Evolutionary conservation across 495 filamentous ascomycete genomes (phyloP), one percentile per base, ranked within the genome.

Genomic region (Viridothelium virens): DNA sequence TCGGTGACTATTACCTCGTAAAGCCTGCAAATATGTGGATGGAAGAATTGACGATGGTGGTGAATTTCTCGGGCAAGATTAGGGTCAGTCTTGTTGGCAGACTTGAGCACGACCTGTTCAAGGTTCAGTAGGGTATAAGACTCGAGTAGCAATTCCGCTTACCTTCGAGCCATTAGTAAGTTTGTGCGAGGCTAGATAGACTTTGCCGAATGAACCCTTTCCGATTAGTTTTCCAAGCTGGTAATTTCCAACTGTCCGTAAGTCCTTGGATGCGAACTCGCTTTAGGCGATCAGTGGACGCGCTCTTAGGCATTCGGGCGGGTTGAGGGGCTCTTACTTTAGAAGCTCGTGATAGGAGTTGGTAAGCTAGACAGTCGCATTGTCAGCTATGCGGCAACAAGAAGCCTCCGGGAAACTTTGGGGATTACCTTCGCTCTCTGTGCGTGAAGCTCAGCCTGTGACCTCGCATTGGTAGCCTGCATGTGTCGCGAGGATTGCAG

Each of bases 1-100:
- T 98, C 94, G 7, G 94, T 98, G 41, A 97, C 92, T 65, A 97
- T 93, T 62, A 98, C 93, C 78, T 98, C 94, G 80, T 98, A 97
- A 12, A 98, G 80, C 11, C 94, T 85, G 34, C 94, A 92, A 74
- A 98, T 98, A 79, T 98, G 94, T 37, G 94, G 94, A 75, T 98
- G 94, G 67, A 96, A 81, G 76, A 98, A 96, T 79, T 98, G 94
- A 70, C 94, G 89, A 75, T 98, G 94, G 73, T 98, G 94, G 74
- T 98, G 94, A 69, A 98, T 97, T 74, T 98, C 94, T 66, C 94
- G 89, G 46, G 92, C 92, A 47, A 98, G 87, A 74, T 97, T 97
- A 38, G 90, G 84, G 74, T 98, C 94, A 70, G 93, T 89, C 77
- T 96, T 97, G 74, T 91, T 92, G 65, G 94, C 92, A 56, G 93